phyloP scores from a whole-genome alignment of 169 alveolate genomes.

The Babesia sp. region DNA sequence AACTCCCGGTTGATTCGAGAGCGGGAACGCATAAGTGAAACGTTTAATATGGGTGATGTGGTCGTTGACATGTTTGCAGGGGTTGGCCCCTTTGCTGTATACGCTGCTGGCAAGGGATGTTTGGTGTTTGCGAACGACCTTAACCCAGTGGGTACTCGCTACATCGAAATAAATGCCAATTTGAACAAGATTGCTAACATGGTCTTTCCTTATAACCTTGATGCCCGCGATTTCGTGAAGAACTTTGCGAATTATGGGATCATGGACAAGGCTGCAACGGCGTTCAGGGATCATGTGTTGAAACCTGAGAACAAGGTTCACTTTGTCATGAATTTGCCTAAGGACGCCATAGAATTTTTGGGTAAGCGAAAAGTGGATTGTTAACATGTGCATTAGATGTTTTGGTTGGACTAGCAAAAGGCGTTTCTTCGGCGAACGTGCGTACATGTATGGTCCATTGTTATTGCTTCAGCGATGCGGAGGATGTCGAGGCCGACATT shows the following conservation, averaged over 20 bases:
- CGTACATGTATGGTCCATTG: conserved; percentile 45
- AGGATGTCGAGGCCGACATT: conserved; percentile 31
- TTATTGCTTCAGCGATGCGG: conserved; percentile 43
- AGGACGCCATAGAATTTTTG: conserved; percentile 84
- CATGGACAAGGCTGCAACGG: conserved; percentile 41
- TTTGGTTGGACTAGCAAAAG: conserved; percentile 24
- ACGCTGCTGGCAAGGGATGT: conserved; percentile 83
- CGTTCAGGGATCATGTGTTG: conserved; percentile 33
- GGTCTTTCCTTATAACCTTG: conserved; percentile 74
- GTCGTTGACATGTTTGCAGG: conserved; percentile 87
- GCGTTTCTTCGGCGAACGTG: not conserved
- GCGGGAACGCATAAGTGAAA: conserved; percentile 71
- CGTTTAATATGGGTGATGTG: conserved; percentile 54
- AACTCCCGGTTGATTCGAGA: conserved; percentile 82
- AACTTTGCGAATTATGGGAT: conserved; percentile 5
- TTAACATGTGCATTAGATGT: conserved; percentile 15
- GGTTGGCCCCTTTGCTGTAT: conserved; percentile 86
- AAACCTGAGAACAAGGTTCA: conserved; percentile 60
- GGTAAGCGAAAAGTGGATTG: conserved; percentile 51
- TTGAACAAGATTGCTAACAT: conserved; percentile 73
- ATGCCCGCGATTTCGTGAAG: conserved; percentile 78
- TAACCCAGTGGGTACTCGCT: conserved; percentile 78
- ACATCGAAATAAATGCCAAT: conserved; percentile 77
- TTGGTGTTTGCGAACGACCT: conserved; percentile 87
- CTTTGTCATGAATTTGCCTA: conserved; percentile 88